Conservation (phyloP, 345 rosid genomes). For the Rhodamnia argentea region DNA sequence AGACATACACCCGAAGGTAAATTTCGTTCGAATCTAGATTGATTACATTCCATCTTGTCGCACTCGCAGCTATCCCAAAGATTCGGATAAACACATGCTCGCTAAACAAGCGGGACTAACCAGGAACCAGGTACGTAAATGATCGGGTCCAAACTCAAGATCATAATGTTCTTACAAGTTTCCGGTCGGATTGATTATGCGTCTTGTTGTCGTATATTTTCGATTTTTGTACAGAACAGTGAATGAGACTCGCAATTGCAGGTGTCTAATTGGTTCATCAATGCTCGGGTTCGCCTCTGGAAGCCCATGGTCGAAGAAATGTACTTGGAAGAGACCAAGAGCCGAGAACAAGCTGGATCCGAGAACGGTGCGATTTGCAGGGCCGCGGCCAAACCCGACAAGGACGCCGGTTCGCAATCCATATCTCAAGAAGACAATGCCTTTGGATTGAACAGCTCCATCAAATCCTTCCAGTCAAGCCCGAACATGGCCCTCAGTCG, state of each 20-base stretch:
- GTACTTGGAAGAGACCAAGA: conserved; percentile 55
- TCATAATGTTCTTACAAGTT: background rate
- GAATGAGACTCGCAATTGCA: background rate
- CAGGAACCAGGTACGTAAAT: conserved; percentile 49
- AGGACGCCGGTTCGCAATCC: background rate
- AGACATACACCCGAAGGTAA: background rate
- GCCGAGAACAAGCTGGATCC: conserved; percentile 16
- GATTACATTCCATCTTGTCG: background rate
- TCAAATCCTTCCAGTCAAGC: conserved; percentile 8
- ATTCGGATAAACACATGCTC: conserved; percentile 67
- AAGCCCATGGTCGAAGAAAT: conserved; percentile 88
- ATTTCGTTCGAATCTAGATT: background rate
- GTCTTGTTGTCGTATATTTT: background rate
- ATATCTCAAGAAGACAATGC: background rate
- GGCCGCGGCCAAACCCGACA: conserved; percentile 5
- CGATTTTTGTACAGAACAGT: background rate
- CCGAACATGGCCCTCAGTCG: conserved; percentile 11
- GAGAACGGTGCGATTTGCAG: background rate
- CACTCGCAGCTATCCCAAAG: conserved; percentile 57
- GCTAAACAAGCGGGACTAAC: conserved; percentile 85
- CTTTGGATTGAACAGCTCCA: background rate
- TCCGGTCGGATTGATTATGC: background rate
- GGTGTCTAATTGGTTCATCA: conserved; percentile 77
- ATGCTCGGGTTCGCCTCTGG: conserved; percentile 81
- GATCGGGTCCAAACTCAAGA: background rate